Conservation (phyloP, 148 eudicot species). For the Bassia scoparia region DNA sequence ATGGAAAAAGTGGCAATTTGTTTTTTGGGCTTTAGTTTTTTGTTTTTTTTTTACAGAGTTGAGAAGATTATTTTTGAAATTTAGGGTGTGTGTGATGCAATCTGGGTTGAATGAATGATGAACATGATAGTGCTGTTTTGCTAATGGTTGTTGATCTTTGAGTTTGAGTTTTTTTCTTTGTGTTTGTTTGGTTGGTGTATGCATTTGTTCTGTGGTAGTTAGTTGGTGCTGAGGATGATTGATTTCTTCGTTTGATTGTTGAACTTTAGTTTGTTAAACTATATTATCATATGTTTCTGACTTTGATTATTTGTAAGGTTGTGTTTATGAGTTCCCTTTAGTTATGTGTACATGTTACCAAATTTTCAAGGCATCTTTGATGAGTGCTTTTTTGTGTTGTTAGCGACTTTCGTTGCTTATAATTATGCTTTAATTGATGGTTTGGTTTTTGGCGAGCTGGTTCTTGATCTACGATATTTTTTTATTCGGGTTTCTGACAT, state of each 20-base stretch:
- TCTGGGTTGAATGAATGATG: no score
- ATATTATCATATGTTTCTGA: not conserved
- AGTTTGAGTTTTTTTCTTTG: not conserved
- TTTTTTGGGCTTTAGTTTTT: no score
- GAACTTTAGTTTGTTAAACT: not conserved
- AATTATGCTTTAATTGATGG: conserved; percentile 12
- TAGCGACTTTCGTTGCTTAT: conserved; percentile 12
- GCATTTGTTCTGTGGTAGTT: not conserved
- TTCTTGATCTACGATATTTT: no score
- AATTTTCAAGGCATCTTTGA: conserved; percentile 4
- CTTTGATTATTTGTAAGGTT: not conserved
- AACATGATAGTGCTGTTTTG: no score
- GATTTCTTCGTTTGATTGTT: not conserved
- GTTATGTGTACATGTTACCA: conserved; percentile 7
- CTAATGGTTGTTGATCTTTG: no score
- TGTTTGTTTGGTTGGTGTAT: not conserved
- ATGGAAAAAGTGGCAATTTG: no score
- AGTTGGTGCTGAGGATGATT: not conserved
- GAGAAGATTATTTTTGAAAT: no score
- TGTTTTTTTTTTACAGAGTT: no score
- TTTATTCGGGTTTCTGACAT: not conserved
- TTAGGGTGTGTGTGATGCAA: no score
- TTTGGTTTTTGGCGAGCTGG: no score
- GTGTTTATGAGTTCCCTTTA: conserved; percentile 3
- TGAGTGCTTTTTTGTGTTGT: conserved; percentile 10